A percentile compares a stretch with the other conserved stretches of the same genome.
phyloP scores from a whole-genome alignment of 1,284 basidiomycete genomes.

The Heterobasidion occidentale region DNA sequence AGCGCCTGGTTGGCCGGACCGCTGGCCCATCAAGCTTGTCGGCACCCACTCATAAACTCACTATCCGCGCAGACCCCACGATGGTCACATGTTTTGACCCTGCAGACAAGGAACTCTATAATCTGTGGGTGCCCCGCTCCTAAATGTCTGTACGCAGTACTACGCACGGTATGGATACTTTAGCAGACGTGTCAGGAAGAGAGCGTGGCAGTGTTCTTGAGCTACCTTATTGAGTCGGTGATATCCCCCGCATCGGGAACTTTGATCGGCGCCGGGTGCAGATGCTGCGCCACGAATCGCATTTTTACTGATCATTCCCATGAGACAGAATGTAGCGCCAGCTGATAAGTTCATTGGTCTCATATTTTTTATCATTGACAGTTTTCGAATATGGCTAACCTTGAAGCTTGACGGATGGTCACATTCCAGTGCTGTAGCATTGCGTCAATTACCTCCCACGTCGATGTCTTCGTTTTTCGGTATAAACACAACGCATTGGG shows the following conservation, averaged over 20 bases:
- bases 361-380: background rate
- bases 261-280: too few relatives aligned
- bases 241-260: too few relatives aligned
- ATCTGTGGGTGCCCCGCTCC: constrained; percentile 56
- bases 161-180: too few relatives aligned
- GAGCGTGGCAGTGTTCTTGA: too few relatives aligned
- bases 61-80: constrained; percentile 55
- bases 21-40: constrained; percentile 2
- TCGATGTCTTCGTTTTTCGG: too few relatives aligned
- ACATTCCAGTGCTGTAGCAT: too few relatives aligned
- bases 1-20: background rate
- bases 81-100: constrained; percentile 66
- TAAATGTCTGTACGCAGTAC: constrained; percentile 9
- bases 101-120: constrained; percentile 63
- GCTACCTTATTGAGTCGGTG: too few relatives aligned
- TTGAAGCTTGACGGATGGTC: too few relatives aligned
- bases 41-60: constrained; percentile 28
- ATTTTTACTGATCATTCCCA: background rate
- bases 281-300: background rate
- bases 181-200: too few relatives aligned
- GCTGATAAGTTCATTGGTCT: background rate
- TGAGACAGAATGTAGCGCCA: background rate
- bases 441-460: too few relatives aligned
- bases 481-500: too few relatives aligned
- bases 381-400: too few relatives aligned